Evolutionary conservation across 805 yeast species (phyloP).

Genomic region (Metschnikowia aberdeeniae): DNA sequence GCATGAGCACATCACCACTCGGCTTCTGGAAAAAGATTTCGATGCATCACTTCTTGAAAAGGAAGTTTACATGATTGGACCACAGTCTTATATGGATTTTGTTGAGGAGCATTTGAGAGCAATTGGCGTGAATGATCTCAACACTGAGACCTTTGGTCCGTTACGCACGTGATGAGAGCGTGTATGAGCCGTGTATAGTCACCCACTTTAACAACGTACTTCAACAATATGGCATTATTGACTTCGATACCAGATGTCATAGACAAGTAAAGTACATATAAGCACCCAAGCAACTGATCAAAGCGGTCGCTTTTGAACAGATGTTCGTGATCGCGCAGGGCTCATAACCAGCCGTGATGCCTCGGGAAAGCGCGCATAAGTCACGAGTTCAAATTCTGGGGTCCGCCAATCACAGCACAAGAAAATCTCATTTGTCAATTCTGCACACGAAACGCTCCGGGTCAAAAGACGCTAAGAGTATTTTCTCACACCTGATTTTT

Average conservation of each 20-base stretch:
- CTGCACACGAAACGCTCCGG: constrained; percentile 15
- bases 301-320: too few species aligned
- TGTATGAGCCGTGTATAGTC: background rate
- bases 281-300: too few species aligned
- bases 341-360: background rate
- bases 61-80: constrained; percentile 34
- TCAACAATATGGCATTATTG: background rate
- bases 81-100: constrained; percentile 28
- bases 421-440: constrained; percentile 12
- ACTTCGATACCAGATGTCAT: background rate
- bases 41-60: constrained; percentile 15
- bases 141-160: constrained; percentile 34
- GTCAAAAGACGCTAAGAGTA: constrained; percentile 3
- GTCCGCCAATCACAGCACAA: constrained; percentile 18
- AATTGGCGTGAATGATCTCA: constrained; percentile 16
- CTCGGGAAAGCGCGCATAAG: constrained; percentile 3
- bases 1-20: constrained; percentile 18
- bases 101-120: constrained; percentile 21
- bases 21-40: constrained; percentile 21
- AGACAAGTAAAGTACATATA: too few species aligned
- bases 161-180: constrained; percentile 10
- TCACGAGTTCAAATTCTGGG: constrained; percentile 13
- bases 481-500: constrained; percentile 1
- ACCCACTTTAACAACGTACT: background rate
- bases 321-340: background rate